Evolutionary conservation across 2,329 filamentous ascomycete species (phyloP), one percentile per base, ranked within the genome.

Genomic region (Canariomyces notabilis): DNA sequence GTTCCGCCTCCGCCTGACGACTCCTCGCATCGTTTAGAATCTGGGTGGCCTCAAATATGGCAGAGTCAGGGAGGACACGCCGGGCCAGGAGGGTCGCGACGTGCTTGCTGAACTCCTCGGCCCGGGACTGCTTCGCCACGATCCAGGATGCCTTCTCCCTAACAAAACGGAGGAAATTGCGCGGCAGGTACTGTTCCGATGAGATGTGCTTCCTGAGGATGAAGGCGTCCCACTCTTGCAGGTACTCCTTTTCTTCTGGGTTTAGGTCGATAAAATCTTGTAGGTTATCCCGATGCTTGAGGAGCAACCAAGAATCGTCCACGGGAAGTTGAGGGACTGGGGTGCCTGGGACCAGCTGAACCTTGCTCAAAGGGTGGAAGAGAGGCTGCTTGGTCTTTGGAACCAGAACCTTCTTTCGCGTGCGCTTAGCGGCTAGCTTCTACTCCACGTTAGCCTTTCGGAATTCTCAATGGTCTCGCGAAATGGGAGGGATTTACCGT

Each of bases 231-330:
- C 77, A 82, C 51, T 76, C 73, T 54, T 70, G 68, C 45, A 81
- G 76, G 48, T 76, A 81, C 50, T 80, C 77, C 58, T 76, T 77
- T 56, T 82, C 77, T 14, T 69, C 64, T 2, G 65, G 58, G 11
- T 72, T 72, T 20, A 81, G 69, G 52, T 81, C 77, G 7, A 71
- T 73, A 55, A 77, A 80, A 51, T 81, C 78, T 21, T 70, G 67
- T 44, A 81, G 72, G 43, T 72, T 74, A 46, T 81, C 75, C 6
- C 74, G 70, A 49, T 81, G 77, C 61, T 80, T 80, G 51, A 79
- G 76, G 22, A 78, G 67, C 6, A 80, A 66, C 78, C 78, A 81
- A 18, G 65, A 63, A 46, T 72, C 71, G 56, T 79, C 74, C 3
- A 72, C 63, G 3, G 61, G 60, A 4, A 64, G 60, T 16, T 66